Base-by-base conservation (phyloP, 257 asterid genomes). In the Echites panduratus region DNA sequence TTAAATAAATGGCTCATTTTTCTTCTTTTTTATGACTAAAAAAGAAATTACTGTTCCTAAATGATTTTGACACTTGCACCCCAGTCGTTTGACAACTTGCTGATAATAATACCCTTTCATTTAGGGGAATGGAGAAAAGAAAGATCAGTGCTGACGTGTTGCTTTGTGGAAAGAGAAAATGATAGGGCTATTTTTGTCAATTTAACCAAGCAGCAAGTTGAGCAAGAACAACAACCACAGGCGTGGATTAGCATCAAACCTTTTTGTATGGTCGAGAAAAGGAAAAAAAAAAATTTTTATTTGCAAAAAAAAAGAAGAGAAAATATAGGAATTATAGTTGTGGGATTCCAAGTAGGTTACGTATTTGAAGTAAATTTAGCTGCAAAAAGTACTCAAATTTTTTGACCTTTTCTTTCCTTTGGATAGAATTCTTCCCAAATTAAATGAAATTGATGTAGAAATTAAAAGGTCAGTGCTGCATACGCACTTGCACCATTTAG, bases 141-240 rank as follows among this genome's bases (percentile, higher is more conserved):
- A 41, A 32, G 76, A 73, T 73, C 65, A 66, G 71, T 47, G 13
- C 57, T 66, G 78, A 66, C 78, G 78, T 43, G 68, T 66, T 74
- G 58, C 78, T 43, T 50, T 27, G 73, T 66, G 49, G 66, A 61
- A 19, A 24, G 5, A 26, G 45, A 41, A 74, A 62, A 32, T 43
- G n/a, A 24, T 71, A 38, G 67, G 73, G 66, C 5, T 26, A 8
- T 7, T 56, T 56, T 58, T 22, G 67, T 56, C 67, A 17, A 38
- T 71, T 27, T 1, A n/a, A 24, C 27, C 1, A 1, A 11, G 16
- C 13, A 16, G 43, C 68, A 24, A 56, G 45, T 43, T 57, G 75
- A 41, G 67, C 10, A 19, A 57, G 54, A 40, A 57, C 43, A 40
- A 0, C 32, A 71, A 26, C 41, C 75, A 71, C 66, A 70, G 38